These are phyloP conservation scores for Coemansia sp. DNA, from an alignment of 192 early-diverging fungal genomes.

Conservation along the genomic window DNA sequence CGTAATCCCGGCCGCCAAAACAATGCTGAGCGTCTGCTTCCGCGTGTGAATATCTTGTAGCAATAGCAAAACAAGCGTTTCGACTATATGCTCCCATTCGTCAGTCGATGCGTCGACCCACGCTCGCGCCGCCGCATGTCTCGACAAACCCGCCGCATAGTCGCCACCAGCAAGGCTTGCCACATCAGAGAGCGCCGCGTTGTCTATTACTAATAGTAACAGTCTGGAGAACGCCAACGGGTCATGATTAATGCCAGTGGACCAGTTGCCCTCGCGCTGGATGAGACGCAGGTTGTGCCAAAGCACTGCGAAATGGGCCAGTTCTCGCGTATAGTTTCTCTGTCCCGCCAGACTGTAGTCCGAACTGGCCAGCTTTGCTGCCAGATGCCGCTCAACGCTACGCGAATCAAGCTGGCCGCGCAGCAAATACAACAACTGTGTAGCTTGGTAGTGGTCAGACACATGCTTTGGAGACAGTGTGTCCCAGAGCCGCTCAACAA, in stretches of 20 bases:
- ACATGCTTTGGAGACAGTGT: conserved; percentile 60
- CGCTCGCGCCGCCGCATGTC: conserved; percentile 30
- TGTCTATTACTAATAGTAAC: conserved; percentile 79
- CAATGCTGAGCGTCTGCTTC: conserved; percentile 3
- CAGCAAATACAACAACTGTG: conserved; percentile 69
- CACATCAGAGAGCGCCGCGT: conserved; percentile 6
- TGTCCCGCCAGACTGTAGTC: neutral
- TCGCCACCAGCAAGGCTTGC: conserved; percentile 17
- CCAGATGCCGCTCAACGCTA: conserved; percentile 34
- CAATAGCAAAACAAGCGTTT: conserved; percentile 28
- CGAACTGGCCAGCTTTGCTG: conserved; percentile 13
- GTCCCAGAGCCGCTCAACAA: conserved; percentile 62
- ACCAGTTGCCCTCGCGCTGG: conserved; percentile 8
- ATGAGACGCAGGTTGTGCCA: conserved; percentile 37
- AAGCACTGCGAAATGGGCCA: conserved; percentile 34
- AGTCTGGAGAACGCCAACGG: conserved; percentile 65
- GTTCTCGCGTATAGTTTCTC: conserved; percentile 2
- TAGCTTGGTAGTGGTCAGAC: conserved; percentile 60
- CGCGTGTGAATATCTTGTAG: conserved; percentile 33
- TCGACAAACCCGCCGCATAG: conserved; percentile 1
- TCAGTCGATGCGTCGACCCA: conserved; percentile 30
- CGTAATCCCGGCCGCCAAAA: conserved; percentile 13
- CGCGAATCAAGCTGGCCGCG: conserved; percentile 21
- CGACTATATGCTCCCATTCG: conserved; percentile 32
- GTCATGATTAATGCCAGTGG: conserved; percentile 4